A percentile compares a stretch with the other conserved stretches of the same genome.
Conservation (phyloP, 768 basidiomycete genomes). For the Tylopilus subfusipes region DNA sequence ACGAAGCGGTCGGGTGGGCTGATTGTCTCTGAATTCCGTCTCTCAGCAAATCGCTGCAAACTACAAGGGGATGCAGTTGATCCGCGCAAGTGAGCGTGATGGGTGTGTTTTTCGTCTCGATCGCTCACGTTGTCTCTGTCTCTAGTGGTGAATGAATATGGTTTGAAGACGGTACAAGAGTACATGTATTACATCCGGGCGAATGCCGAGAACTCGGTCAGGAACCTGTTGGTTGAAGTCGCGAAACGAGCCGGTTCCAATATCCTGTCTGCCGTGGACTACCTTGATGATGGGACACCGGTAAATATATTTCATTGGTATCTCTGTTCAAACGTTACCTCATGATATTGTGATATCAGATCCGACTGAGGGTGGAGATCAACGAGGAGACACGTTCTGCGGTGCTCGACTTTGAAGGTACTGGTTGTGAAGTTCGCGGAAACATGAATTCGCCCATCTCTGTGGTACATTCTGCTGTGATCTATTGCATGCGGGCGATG, state of each 20-base stretch:
- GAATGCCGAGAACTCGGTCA: constrained; percentile 86
- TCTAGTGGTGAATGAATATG: constrained; percentile 82
- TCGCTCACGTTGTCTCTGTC: constrained; percentile 2
- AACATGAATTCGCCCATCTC: constrained; percentile 84
- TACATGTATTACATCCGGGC: constrained; percentile 90
- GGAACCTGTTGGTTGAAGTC: constrained; percentile 74
- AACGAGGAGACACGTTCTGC: constrained; percentile 72
- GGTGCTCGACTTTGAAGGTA: constrained; percentile 80
- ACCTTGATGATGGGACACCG: constrained; percentile 85
- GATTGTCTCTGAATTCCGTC: background rate
- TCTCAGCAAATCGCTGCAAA: constrained; percentile 89
- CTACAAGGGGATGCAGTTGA: constrained; percentile 83
- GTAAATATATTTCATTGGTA: constrained; percentile 37
- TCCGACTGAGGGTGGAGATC: constrained; percentile 73
- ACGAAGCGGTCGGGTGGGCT: background rate
- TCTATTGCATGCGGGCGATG: constrained; percentile 88
- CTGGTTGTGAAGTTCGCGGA: constrained; percentile 79
- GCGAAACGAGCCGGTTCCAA: constrained; percentile 64
- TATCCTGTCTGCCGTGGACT: constrained; percentile 69
- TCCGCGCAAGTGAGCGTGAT: constrained; percentile 63
- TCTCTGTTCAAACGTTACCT: background rate
- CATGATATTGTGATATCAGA: constrained; percentile 39
- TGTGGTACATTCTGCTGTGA: constrained; percentile 83
- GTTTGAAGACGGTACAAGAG: constrained; percentile 80
- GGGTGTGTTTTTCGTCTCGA: background rate